Evolutionary conservation across 805 yeast genomes (phyloP), one percentile per base, ranked within the genome.

Genomic region (Isabelozyma pseudorhagii): DNA sequence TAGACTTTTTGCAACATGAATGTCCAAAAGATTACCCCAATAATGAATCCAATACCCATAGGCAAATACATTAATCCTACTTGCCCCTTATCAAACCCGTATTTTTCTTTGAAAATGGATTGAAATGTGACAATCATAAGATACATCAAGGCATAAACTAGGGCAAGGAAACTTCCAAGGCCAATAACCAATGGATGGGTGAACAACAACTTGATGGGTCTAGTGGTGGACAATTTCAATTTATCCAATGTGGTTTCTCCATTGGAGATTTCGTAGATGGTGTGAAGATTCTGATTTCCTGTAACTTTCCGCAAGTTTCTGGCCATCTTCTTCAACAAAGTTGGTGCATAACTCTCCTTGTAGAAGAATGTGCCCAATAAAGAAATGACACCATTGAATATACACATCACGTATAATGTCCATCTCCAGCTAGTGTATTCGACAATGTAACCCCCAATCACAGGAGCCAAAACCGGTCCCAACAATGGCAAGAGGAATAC

Each of bases 61-160:
- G 75, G 69, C 31, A 68, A 50, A 49, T 64, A 72, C 76, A 72
- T 71, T 17, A 72, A 59, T 3, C 75, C 72, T 10, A 67, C 56
- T 6, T 62, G 57, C 10, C 65, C 62, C 18, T 60, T 63, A n/a
- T 55, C 50, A 50, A 67, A 70, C 1, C 73, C 74, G 50, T 72
- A 72, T 5, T 56, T 54, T 1, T 60, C 56, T 14, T 57, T 49
- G 49, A 59, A 72, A 1, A 72, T 66, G 8, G 58, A 49, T 2
- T 75, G 77, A 52, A 69, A 71, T 2, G 75, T 66, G 8, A 69
- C 69, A 42, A 72, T 63, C 74, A 72, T 68, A 50, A 71, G 54
- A 53, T 72, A 72, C 67, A 72, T 62, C 50, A 71, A 69, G n/a
- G 74, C 75, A 50, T 72, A 71, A 9, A 67, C 64, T 54, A 72